Evolutionary conservation across 2,329 filamentous ascomycete species (phyloP), one percentile per base, ranked within the genome.

Genomic region (Clonostachys chloroleuca): DNA sequence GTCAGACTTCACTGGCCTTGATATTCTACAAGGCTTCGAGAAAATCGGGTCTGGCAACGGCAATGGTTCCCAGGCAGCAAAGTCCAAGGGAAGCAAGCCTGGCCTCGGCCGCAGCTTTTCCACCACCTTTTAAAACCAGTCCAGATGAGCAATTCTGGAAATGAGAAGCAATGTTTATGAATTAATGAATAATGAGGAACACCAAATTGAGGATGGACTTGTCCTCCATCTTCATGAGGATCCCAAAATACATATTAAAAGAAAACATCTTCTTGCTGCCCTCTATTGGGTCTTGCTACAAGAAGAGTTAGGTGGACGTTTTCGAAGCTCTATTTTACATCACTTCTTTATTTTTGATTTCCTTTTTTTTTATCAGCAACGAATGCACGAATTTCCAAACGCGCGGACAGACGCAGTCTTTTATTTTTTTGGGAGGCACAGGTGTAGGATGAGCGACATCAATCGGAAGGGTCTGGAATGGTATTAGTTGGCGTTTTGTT

Each of bases 11-110:
- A 30, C 24, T 9, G 24, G 24, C 2, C 75, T 90, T 44, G 87
- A 91, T 56, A 84, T 91, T 53, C 76, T 87, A 42, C 83, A 88
- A 59, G 86, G 86, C 10, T 91, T 90, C 57, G 81, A 86, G 60
- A 87, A 84, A 68, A 90, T 91, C 60, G 86, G 86, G 42, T 69
- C 36, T 12, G 24, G 24, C 24, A 30, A 30, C 24, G 24, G 24
- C 24, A 30, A 30, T 30, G 24, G 24, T 3, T 30, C 24, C 24
- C 24, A 30, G 24, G 24, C 24, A 30, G 24, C 24, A 30, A 30
- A 10, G 9, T 30, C 24, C 10, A 30, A 10, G 24, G 24, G 24
- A 30, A 10, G 54, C 30, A 72, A 69, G 53, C 65, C 68, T 40
- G 52, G 51, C 40, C 51, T 67, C 45, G 63, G 60, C 50, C 66